Percentiles rank a stretch among this genome's conserved stretches.
phyloP scores from a whole-genome alignment of 2,329 filamentous ascomycete species.

The Phaeosphaeriaceae sp. region DNA sequence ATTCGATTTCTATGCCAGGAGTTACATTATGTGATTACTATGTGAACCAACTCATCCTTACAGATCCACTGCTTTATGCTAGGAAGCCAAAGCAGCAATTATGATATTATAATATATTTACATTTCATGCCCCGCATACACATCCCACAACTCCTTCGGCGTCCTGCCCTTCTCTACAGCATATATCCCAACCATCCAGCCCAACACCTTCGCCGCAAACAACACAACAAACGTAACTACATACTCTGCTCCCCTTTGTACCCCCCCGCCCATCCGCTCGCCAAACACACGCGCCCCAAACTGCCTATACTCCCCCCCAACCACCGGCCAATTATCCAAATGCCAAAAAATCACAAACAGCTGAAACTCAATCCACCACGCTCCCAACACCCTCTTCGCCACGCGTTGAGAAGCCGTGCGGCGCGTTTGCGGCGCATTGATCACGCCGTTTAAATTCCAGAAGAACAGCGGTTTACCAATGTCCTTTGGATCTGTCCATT shows the following conservation, averaged over 20 bases:
- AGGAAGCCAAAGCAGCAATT: no score
- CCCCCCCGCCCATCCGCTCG: background rate
- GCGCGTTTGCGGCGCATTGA: background rate
- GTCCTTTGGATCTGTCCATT: conserved; percentile 57
- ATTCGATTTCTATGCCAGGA: no score
- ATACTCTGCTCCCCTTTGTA: conserved; percentile 3
- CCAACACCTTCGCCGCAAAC: conserved; percentile 1
- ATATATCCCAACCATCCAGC: conserved; percentile 1
- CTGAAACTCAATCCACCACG: conserved; percentile 27
- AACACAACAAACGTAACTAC: conserved; percentile 7
- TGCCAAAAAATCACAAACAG: conserved; percentile 36
- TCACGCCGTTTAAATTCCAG: conserved; percentile 56
- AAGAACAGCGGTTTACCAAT: conserved; percentile 58
- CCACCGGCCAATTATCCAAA: conserved; percentile 43
- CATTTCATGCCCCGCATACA: background rate
- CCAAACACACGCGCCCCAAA: background rate
- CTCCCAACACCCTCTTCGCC: conserved; percentile 8
- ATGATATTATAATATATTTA: no score
- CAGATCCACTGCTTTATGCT: no score
- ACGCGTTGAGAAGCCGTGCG: background rate
- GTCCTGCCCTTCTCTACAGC: conserved; percentile 15
- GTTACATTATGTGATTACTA: no score
- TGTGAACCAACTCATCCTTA: no score
- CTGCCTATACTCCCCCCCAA: conserved; percentile 7
- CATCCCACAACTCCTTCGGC: conserved; percentile 14